These are phyloP conservation scores for Lizonia empirigonia DNA, from an alignment of 2,329 filamentous ascomycete genomes.

Conservation along the genomic window DNA sequence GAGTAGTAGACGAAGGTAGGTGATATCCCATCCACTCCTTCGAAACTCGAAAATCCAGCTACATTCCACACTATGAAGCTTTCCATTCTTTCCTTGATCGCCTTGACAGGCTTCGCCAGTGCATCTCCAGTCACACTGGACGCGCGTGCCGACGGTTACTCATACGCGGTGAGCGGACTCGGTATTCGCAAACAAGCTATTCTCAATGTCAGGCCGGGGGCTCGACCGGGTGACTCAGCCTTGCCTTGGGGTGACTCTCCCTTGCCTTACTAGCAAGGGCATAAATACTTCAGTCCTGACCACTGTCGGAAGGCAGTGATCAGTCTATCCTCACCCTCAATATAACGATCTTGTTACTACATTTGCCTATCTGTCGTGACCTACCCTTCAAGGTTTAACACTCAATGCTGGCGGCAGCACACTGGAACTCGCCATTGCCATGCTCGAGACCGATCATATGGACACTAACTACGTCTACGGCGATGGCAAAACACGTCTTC, in stretches of 20 bases:
- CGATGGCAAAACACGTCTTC: constrained; percentile 3
- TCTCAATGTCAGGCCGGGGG: too few relatives aligned
- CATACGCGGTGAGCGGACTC: not conserved
- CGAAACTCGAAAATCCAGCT: not conserved
- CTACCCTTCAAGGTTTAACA: too few relatives aligned
- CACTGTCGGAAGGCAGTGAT: too few relatives aligned
- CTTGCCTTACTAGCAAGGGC: too few relatives aligned
- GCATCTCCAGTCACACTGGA: not conserved
- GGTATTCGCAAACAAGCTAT: not conserved
- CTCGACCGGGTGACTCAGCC: too few relatives aligned
- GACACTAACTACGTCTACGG: not conserved
- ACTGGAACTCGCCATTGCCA: not conserved
- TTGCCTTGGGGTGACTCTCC: too few relatives aligned
- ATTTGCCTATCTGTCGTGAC: too few relatives aligned
- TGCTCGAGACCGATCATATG: not conserved
- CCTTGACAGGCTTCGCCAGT: not conserved
- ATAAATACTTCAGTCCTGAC: too few relatives aligned
- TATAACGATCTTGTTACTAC: too few relatives aligned
- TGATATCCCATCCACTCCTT: not conserved
- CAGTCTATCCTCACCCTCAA: too few relatives aligned
- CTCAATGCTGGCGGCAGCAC: not conserved
- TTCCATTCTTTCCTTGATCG: not conserved
- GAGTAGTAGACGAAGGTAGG: not conserved
- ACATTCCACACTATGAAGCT: not conserved
- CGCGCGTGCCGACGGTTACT: not conserved